phyloP scores from a whole-genome alignment of 2,329 filamentous ascomycete species.

The Fonsecaea nubica region DNA sequence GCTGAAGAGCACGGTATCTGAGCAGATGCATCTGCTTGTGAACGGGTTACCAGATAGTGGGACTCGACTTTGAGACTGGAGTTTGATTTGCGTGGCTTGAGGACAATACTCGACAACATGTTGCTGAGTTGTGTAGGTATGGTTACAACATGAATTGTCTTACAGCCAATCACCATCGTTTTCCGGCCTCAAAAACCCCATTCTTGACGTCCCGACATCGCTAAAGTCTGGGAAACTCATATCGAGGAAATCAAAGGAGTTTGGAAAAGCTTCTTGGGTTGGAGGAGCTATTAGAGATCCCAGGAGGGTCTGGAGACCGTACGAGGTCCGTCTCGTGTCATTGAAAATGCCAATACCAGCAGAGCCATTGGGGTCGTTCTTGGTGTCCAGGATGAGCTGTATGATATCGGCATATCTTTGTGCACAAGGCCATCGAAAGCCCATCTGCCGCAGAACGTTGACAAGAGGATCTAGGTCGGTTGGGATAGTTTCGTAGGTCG shows the following conservation, averaged over 20 bases:
- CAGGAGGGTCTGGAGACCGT: constrained; percentile 23
- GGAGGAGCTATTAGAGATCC: constrained; percentile 6
- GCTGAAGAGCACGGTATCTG: constrained; percentile 14
- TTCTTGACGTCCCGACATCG: constrained; percentile 15
- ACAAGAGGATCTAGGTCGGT: constrained; percentile 23
- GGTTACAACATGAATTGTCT: no score
- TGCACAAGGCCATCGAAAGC: constrained; percentile 19
- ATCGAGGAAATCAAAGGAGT: constrained; percentile 24
- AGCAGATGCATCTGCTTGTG: constrained; percentile 21
- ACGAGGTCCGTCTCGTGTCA: constrained; percentile 26
- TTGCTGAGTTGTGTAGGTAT: no score
- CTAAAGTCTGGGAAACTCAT: constrained; percentile 10
- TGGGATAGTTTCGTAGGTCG: constrained; percentile 14
- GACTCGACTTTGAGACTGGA: no score
- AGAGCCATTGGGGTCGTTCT: constrained; percentile 23
- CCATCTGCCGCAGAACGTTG: constrained; percentile 22
- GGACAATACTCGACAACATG: no score
- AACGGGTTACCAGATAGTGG: neutral
- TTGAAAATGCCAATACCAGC: constrained; percentile 25
- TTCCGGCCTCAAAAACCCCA: constrained; percentile 20
- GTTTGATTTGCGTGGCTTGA: no score
- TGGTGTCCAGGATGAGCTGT: constrained; percentile 25
- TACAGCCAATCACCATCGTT: constrained; percentile 22
- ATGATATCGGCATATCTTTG: constrained; percentile 26
- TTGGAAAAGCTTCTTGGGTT: constrained; percentile 7